A percentile compares a stretch with the other conserved stretches of the same genome.
Conservation (phyloP, 2,329 filamentous ascomycete species). For the Fusarium torreyae region DNA sequence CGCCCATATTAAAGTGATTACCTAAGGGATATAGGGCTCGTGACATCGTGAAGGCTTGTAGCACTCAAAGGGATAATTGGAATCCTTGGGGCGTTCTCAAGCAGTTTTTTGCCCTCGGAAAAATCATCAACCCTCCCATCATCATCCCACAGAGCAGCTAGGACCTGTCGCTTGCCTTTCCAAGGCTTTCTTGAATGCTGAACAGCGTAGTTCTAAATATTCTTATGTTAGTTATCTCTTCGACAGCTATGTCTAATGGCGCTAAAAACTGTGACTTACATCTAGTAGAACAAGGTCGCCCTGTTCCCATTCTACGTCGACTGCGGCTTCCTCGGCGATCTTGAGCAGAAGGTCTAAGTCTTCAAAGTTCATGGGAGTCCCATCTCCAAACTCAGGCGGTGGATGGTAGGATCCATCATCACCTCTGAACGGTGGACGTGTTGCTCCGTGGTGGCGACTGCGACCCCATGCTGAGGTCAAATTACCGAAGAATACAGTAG, state of each 20-base stretch:
- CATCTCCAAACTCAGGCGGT: not conserved
- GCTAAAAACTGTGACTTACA: not conserved
- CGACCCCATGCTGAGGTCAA: constrained; percentile 56
- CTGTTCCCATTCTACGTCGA: not conserved
- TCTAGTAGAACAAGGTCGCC: not conserved
- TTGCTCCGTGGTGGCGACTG: constrained; percentile 53
- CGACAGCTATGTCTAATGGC: too few species aligned
- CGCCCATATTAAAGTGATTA: too few species aligned
- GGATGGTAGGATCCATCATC: not conserved
- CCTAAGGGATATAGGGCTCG: too few species aligned
- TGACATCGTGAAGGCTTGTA: too few species aligned
- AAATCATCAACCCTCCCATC: not conserved
- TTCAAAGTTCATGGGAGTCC: not conserved
- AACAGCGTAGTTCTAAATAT: not conserved
- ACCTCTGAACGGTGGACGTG: constrained; percentile 46
- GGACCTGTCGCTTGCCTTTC: not conserved
- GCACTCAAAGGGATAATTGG: too few species aligned
- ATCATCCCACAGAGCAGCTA: not conserved
- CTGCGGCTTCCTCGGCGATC: not conserved
- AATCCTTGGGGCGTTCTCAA: not conserved
- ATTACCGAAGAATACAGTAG: constrained; percentile 54
- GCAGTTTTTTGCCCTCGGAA: not conserved
- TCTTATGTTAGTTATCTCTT: too few species aligned
- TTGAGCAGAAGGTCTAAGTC: not conserved
- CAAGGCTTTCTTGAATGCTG: not conserved